Conservation (phyloP, 177 flowering plant species). For the Telopea speciosissima region DNA sequence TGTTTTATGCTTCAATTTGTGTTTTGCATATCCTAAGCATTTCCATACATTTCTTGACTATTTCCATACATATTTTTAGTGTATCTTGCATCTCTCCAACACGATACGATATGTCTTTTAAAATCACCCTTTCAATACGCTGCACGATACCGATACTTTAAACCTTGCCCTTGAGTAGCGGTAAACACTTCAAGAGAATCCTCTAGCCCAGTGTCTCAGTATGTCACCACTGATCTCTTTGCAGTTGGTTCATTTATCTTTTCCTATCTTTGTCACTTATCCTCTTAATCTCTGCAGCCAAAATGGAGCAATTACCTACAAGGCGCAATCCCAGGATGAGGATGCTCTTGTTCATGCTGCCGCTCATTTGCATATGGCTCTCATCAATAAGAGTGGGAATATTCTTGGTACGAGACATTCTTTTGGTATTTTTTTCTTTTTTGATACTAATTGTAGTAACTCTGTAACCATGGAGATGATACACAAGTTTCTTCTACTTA, state of each 20-base stretch:
- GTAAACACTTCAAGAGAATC: too few species aligned
- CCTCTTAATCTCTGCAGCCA: conserved; percentile 39
- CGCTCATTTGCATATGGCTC: conserved; percentile 74
- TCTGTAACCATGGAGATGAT: conserved; percentile 8
- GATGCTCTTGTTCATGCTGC: conserved; percentile 99
- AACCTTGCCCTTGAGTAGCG: too few species aligned
- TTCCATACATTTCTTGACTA: too few species aligned
- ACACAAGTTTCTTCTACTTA: conserved; percentile 7
- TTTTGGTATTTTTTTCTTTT: conserved; percentile 1
- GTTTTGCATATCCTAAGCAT: too few species aligned
- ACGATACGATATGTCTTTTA: too few species aligned
- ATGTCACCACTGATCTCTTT: background rate
- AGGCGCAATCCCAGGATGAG: conserved; percentile 99
- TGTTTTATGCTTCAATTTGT: too few species aligned
- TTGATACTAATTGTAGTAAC: background rate
- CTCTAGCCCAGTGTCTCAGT: background rate
- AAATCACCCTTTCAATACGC: too few species aligned
- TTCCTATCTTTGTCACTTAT: background rate
- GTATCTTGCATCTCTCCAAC: too few species aligned
- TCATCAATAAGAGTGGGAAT: conserved; percentile 56
- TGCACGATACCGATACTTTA: too few species aligned
- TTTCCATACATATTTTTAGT: too few species aligned
- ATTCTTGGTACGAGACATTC: conserved; percentile 51
- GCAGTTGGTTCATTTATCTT: background rate
- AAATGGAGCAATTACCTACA: conserved; percentile 65